phyloP scores from a whole-genome alignment of 1,284 basidiomycete genomes.

The Singerocomus rubriflavus region DNA sequence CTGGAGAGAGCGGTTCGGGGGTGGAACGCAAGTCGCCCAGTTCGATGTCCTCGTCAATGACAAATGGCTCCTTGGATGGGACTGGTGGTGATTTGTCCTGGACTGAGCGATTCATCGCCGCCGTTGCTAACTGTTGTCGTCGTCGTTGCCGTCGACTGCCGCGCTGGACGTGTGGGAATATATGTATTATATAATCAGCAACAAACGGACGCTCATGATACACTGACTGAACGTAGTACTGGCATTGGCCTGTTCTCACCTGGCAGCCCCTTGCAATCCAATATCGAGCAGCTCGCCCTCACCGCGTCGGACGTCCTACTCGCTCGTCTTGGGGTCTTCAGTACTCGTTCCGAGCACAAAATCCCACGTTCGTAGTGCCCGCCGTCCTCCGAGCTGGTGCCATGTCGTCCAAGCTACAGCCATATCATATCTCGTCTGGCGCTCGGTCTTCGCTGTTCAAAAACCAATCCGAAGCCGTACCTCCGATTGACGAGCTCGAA shows the following conservation, averaged over 20 bases:
- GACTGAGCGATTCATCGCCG: conserved; percentile 10
- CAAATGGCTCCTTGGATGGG: not conserved
- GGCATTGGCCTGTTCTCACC: conserved; percentile 25
- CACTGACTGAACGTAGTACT: conserved; percentile 23
- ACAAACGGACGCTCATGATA: conserved; percentile 33
- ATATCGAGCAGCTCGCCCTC: conserved; percentile 6
- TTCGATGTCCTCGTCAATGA: conserved; percentile 33
- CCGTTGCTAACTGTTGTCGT: conserved; percentile 10
- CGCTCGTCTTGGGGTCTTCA: conserved; percentile 4
- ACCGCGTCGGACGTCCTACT: conserved; percentile 22
- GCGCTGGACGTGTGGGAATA: conserved; percentile 30
- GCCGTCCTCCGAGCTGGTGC: conserved; percentile 20
- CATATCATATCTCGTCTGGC: conserved; percentile 42
- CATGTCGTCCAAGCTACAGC: conserved; percentile 52
- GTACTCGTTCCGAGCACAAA: conserved; percentile 11
- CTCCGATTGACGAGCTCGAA: conserved; percentile 70
- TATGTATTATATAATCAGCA: conserved; percentile 28
- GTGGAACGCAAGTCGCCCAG: conserved; percentile 34
- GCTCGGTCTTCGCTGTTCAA: conserved; percentile 58
- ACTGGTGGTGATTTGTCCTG: conserved; percentile 5
- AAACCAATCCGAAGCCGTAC: conserved; percentile 60
- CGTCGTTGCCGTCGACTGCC: conserved; percentile 9
- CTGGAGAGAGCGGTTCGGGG: conserved; percentile 30
- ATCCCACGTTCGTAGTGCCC: conserved; percentile 7
- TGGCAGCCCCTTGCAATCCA: conserved; percentile 18